Evolutionary conservation across 768 basidiomycete species (phyloP).

Genomic region (Glaciozyma martinii): DNA sequence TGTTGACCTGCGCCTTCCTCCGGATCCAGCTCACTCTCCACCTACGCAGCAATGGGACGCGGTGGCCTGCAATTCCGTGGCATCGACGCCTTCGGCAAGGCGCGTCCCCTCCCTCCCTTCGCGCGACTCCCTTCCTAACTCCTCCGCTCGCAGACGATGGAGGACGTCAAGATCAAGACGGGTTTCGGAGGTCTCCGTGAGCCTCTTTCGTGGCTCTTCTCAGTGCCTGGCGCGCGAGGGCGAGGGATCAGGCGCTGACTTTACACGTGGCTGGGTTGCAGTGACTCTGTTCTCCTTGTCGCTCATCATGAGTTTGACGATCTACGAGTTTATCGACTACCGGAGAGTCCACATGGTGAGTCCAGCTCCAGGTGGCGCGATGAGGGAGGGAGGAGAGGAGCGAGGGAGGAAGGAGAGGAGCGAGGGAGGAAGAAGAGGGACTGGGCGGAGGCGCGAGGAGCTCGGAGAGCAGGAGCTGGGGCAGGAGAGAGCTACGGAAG

Average conservation of each 20-base stretch:
- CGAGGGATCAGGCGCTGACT: not conserved
- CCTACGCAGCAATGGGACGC: no score
- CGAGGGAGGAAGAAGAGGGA: slow-evolving; percentile 29
- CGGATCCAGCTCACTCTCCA: no score
- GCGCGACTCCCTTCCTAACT: not conserved
- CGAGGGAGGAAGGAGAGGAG: not conserved
- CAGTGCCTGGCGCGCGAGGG: not conserved
- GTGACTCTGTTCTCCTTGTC: slow-evolving; percentile 87
- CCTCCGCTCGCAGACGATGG: slow-evolving; percentile 64
- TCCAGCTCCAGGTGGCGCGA: not conserved
- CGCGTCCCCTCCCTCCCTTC: not conserved
- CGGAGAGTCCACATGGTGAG: slow-evolving; percentile 53
- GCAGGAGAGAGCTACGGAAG: slow-evolving; percentile 35
- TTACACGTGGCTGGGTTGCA: slow-evolving; percentile 38
- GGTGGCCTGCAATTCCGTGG: no score
- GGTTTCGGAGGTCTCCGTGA: slow-evolving; percentile 55
- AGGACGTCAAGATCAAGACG: slow-evolving; percentile 99
- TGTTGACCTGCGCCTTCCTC: no score
- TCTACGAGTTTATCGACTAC: slow-evolving; percentile 94
- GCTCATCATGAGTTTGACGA: slow-evolving; percentile 81
- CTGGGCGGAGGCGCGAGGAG: no score
- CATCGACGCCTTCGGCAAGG: no score
- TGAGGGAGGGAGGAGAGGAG: not conserved
- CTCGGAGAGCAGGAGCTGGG: slow-evolving; percentile 36
- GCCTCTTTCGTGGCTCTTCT: slow-evolving; percentile 45